phyloP scores from a whole-genome alignment of 208 protist species.

The Polymyxa betae region DNA sequence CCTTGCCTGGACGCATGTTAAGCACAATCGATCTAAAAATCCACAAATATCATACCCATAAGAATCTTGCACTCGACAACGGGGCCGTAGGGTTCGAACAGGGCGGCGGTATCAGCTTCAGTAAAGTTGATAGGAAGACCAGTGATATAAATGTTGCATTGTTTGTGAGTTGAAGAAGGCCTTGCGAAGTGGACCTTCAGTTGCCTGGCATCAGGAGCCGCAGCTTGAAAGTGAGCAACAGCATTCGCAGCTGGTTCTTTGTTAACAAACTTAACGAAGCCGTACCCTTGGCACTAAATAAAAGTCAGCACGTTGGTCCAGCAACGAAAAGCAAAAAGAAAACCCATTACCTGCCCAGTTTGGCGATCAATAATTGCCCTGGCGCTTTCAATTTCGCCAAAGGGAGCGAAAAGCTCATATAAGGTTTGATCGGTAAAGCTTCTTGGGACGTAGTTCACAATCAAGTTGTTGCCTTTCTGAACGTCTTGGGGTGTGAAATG shows the following conservation, averaged over 20 bases:
- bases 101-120: background rate
- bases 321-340: background rate
- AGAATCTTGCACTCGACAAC: constrained; percentile 19
- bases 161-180: constrained; percentile 22
- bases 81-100: constrained; percentile 7
- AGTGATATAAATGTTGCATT: constrained; percentile 45
- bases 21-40: background rate
- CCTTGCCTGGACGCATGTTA: constrained; percentile 14
- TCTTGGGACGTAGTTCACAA: constrained; percentile 29
- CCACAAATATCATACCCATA: constrained; percentile 23
- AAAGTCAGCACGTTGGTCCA: background rate
- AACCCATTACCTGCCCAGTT: constrained; percentile 26
- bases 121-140: constrained; percentile 12
- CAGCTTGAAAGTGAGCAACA: constrained; percentile 10
- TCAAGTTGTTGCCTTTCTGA: constrained; percentile 45
- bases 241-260: background rate
- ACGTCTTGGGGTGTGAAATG: no score
- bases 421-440: background rate
- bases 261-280: constrained; percentile 39
- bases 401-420: constrained; percentile 4
- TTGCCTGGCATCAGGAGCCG: background rate
- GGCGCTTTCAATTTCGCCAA: constrained; percentile 46
- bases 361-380: constrained; percentile 24
- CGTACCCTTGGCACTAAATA: constrained; percentile 13
- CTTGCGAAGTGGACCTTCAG: constrained; percentile 46